Base-by-base conservation (phyloP, 2,329 filamentous ascomycete species). In the Thyridium curvatum region DNA sequence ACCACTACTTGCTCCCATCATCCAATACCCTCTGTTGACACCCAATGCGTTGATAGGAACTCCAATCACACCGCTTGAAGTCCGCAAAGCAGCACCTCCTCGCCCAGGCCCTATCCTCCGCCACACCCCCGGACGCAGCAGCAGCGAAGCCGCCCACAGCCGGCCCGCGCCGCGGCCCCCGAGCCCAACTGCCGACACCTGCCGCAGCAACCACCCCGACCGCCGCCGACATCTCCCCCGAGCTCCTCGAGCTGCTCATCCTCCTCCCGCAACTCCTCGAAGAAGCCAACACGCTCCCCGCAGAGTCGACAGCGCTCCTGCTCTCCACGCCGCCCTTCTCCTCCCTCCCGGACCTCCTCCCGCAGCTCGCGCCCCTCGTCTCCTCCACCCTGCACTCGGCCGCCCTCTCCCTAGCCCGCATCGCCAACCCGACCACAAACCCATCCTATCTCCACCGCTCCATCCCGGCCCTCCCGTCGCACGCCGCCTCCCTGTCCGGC, bases 371-470 rank as follows among this genome's bases (percentile, higher is more conserved):
- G 1, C 50, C 57, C 2, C 56, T 77, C 5, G 44, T 79, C 14
- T 76, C 74, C 3, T 50, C 61, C 0, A 60, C 62, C n/a, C 63
- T 82, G 1, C 69, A 71, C 39, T 52, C 61, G 2, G 65, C 68
- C 12, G 74, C 75, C 18, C 58, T 67, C 12, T 50, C 61, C 13
- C 61, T 79, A 17, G 65, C 71, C 2, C 68, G 73, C 30, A 59
- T 74, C 28, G 54, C 64, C 3, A 64, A 68, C 45, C 71, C 72
- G 1, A 59, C 59, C 13, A 74, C 69, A 1, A 75, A 75, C 53
- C 62, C 72, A 1, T 74, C 73, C 15, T 76, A 66, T 50, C 60
- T 80, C n/a, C 77, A 81, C 59, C 74, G 77, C 15, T 56, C 65
- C 17, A 70, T 82, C 36, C 62, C 74, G 1, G 58, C 64, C 14